phyloP scores from a whole-genome alignment of 495 filamentous ascomycete species.

The Astrocystis sublimbata region DNA sequence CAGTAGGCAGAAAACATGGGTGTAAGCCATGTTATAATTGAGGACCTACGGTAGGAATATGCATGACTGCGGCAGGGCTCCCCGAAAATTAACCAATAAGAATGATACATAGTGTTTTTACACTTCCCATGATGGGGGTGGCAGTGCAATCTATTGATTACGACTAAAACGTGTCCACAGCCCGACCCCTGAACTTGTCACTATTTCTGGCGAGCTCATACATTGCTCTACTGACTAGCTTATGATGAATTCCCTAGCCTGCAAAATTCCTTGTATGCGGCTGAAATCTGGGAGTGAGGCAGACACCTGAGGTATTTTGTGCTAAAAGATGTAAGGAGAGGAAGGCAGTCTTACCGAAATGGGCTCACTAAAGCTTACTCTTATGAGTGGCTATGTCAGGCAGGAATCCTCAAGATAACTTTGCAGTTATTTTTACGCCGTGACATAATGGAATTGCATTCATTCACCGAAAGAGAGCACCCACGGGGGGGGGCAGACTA shows the following conservation, averaged over 20 bases:
- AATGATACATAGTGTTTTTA: neutral
- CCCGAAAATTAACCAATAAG: neutral
- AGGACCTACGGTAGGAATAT: neutral
- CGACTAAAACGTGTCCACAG: neutral
- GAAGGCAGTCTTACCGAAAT: too few species aligned
- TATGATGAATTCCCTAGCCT: neutral
- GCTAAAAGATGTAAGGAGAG: too few species aligned
- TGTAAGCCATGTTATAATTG: neutral
- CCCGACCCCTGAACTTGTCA: neutral
- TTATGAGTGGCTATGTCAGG: too few species aligned
- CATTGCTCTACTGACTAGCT: neutral
- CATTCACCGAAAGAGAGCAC: too few species aligned
- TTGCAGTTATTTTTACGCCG: neutral
- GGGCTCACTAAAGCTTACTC: too few species aligned
- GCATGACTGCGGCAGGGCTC: neutral
- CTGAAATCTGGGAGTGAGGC: too few species aligned
- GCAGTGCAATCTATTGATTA: too few species aligned
- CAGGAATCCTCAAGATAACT: too few species aligned
- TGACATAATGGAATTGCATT: neutral
- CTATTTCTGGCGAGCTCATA: neutral
- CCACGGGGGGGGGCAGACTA: neutral
- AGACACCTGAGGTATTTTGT: too few species aligned
- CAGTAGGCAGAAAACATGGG: neutral
- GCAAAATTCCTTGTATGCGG: too few species aligned
- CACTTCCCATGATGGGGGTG: neutral